Base-by-base conservation (phyloP, 768 basidiomycete species). In the Gautieria morchelliformis region DNA sequence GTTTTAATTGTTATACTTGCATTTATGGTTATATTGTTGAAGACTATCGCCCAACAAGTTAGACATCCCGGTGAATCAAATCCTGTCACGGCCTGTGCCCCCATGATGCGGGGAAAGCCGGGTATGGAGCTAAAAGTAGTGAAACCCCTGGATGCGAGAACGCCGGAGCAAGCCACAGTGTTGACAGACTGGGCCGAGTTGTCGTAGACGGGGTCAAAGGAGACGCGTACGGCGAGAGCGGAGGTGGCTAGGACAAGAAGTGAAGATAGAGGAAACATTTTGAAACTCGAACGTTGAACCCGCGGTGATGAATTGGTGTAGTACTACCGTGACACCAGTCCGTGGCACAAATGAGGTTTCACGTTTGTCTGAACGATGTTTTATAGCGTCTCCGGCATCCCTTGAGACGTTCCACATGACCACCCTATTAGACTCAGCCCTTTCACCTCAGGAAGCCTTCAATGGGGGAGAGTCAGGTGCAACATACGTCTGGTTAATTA, bases 21-120 rank as follows among this genome's bases (percentile, higher is more conserved):
- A 41, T 72, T 75, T 66, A 83, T 71, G 53, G 64, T 75, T 56
- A 59, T 73, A 20, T 63, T 63, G 1, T 55, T 61, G 67, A 75
- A 84, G 5, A 77, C 75, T 60, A 85, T 64, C 58, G 72, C 55
- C 82, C 82, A 86, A 68, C 85, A 86, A 24, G 75, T 74, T 1
- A 81, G 82, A 62, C 84, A 86, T 45, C 71, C 69, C 1, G 66
- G 59, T 1, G 81, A 83, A 64, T 80, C 73, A 68, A 70, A 84
- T 27, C 75, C 76, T 6, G 66, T 67, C 56, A 85, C 70, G 39
- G 74, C 79, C 15, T 72, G 70, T 0, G 74, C 78, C 1, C 78
- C 83, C 32, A 81, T 83, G 63, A 86, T 80, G 66, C 71, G 65
- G 0, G 84, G 82, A 72, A 83, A 87, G 47, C 68, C 69, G 2